Evolutionary conservation across 192 early-diverging fungal species (phyloP), one percentile per base, ranked within the genome.

Genomic region (Rhizoclosmatium globosum): DNA sequence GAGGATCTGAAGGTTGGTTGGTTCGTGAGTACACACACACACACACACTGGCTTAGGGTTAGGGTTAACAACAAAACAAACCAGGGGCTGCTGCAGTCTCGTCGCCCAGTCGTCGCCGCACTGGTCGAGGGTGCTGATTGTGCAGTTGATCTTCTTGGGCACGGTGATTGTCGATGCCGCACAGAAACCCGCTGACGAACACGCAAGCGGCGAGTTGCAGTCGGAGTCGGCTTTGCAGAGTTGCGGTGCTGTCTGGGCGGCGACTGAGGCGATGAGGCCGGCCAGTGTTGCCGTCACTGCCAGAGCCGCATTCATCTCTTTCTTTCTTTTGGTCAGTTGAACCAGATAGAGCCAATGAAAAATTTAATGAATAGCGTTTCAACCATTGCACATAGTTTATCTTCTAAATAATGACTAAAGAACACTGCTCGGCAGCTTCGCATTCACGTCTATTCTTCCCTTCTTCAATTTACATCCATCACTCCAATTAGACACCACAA

Each of bases 21-120:
- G 19, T 2, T 41, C 19, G 45, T 17, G 68, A 57, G 13, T 57
- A 64, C 6, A 39, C 21, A 57, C 31, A 31, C 31, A 31, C 31
- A 31, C 31, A 31, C 31, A n/a, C 31, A 31, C 31, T 21, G 23
- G 13, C 9, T 47, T 50, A 71, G 50, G 6, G 70, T 43, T 31
- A 56, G 50, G n/a, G 50, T 64, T 64, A 21, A 64, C 21, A 53
- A 13, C 50, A 53, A 53, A 19, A 39, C 64, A 15, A 19, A 76
- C 74, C 74, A 76, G 64, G 7, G 74, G 74, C 74, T 76, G 74
- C 64, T 76, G 13, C 43, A 76, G 47, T 1, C 74, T 60, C 3
- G 74, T 76, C 3, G 74, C 2, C 74, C 74, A 76, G 47, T 76
- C 64, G 41, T 41, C 41, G 17, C 74, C 74, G 43, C 74, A 76